Percentiles rank a stretch among this genome's conserved stretches.
Evolutionary conservation across 805 yeast genomes (phyloP).

Genomic region (Pichia scutulata): DNA sequence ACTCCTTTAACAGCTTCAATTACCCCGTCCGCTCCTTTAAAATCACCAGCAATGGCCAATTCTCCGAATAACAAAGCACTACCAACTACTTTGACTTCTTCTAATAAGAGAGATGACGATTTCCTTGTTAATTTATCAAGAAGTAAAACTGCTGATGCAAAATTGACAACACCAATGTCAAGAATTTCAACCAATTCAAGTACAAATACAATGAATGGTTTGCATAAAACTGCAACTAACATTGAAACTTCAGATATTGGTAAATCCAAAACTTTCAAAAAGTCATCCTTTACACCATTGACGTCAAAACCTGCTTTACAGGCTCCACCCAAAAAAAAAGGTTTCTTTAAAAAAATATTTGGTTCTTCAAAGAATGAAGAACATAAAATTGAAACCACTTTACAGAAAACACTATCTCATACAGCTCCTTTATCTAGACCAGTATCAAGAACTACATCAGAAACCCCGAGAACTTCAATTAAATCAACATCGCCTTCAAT

Average conservation of each 20-base stretch:
- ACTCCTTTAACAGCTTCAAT: slow-evolving; percentile 1
- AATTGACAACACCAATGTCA: slow-evolving; percentile 8
- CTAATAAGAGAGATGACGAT: slow-evolving; percentile 6
- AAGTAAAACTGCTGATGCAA: slow-evolving; percentile 22
- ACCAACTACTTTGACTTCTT: slow-evolving; percentile 19
- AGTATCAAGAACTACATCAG: not conserved
- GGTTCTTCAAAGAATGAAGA: slow-evolving; percentile 17
- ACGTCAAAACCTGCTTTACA: slow-evolving; percentile 2
- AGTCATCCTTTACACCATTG: not conserved
- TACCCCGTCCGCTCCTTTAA: slow-evolving; percentile 15
- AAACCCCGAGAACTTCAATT: not conserved
- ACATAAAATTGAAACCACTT: slow-evolving; percentile 2
- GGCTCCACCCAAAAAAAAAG: slow-evolving; percentile 14
- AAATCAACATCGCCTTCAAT: not conserved
- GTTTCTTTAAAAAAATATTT: slow-evolving; percentile 24
- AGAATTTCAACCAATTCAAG: slow-evolving; percentile 5
- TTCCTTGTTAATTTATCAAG: slow-evolving; percentile 14
- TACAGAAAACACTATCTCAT: slow-evolving; percentile 7
- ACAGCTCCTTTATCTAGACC: not conserved
- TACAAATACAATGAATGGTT: slow-evolving; percentile 1
- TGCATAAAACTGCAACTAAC: slow-evolving; percentile 26
- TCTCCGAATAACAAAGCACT: slow-evolving; percentile 21
- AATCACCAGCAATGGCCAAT: slow-evolving; percentile 21
- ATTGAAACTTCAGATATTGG: slow-evolving; percentile 16
- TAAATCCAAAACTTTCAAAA: not conserved